Percentiles rank a stretch among this genome's conserved stretches.
Conservation (phyloP, 2,329 filamentous ascomycete species). For the Fusarium buharicum region DNA sequence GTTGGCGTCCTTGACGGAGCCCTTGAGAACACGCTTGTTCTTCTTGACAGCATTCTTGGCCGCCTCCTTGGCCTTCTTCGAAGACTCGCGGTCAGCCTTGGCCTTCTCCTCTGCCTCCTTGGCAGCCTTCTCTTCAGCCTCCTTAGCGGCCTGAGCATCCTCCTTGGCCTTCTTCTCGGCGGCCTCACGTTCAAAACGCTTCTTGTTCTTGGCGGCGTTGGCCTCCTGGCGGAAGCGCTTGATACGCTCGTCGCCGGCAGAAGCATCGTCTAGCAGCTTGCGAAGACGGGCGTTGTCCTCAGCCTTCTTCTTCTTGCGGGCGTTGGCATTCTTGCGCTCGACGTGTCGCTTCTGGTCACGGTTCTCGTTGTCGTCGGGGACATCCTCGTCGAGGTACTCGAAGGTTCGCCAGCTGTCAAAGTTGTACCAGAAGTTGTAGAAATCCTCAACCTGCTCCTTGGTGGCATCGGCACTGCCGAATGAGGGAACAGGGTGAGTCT, state of each 20-base stretch:
- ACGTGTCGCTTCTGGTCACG: constrained; percentile 98
- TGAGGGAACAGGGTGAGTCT: constrained; percentile 84
- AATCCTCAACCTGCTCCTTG: constrained; percentile 90
- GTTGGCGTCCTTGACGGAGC: constrained; percentile 95
- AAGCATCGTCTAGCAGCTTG: constrained; percentile 86
- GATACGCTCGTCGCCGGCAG: constrained; percentile 90
- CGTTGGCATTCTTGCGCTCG: constrained; percentile 97
- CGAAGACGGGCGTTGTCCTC: constrained; percentile 94
- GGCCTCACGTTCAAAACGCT: constrained; percentile 87
- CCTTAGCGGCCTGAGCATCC: constrained; percentile 84
- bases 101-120: constrained; percentile 88
- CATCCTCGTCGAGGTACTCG: constrained; percentile 98
- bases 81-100: constrained; percentile 82
- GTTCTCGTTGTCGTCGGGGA: constrained; percentile 98
- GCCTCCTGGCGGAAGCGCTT: constrained; percentile 96
- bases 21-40: constrained; percentile 98
- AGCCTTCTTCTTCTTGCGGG: constrained; percentile 99
- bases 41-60: constrained; percentile 99
- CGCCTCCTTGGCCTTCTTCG: constrained; percentile 97
- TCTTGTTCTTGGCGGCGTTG: constrained; percentile 96
- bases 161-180: constrained; percentile 88
- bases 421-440: constrained; percentile 99
- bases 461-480: constrained; percentile 86
- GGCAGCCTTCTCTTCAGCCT: constrained; percentile 80
- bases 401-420: constrained; percentile 98